Percentiles rank a stretch among this genome's conserved stretches.
These are phyloP conservation scores for Dillenia turbinata DNA, from an alignment of 164 flowering plant species.

Conservation along the genomic window DNA sequence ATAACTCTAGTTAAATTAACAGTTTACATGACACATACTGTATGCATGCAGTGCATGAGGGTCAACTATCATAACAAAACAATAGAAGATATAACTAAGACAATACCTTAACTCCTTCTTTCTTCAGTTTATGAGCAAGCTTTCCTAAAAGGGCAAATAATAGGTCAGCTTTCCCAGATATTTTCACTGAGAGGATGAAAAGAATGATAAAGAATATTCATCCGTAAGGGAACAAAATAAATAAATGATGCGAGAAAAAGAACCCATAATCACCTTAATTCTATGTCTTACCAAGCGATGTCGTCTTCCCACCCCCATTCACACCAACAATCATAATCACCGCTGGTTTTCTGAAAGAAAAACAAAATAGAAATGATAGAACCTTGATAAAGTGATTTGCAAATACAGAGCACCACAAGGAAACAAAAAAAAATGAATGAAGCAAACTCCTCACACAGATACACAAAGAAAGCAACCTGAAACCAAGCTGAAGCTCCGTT, in stretches of 20 bases:
- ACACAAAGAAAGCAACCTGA: slow-evolving; percentile 42
- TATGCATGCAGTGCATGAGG: too few relatives aligned
- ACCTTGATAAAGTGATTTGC: background rate
- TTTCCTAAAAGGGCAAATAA: slow-evolving; percentile 63
- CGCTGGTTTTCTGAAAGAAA: slow-evolving; percentile 68
- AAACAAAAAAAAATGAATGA: background rate
- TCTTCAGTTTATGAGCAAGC: slow-evolving; percentile 83
- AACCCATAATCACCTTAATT: background rate
- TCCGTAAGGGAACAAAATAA: too few relatives aligned
- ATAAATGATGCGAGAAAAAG: too few relatives aligned
- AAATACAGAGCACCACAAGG: background rate
- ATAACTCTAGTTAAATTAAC: too few relatives aligned
- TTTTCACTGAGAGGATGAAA: background rate
- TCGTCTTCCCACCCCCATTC: slow-evolving; percentile 99
- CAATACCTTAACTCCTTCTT: slow-evolving; percentile 76
- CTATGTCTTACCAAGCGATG: slow-evolving; percentile 73
- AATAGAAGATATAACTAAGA: too few relatives aligned
- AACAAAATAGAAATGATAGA: background rate
- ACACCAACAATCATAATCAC: slow-evolving; percentile 95
- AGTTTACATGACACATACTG: too few relatives aligned
- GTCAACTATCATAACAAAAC: too few relatives aligned
- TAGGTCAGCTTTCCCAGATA: slow-evolving; percentile 2
- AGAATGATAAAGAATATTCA: too few relatives aligned
- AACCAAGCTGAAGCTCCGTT: slow-evolving; percentile 86
- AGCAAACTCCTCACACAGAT: background rate